Base-by-base conservation (phyloP, 352 stramenopile species). In the Phytophthora sojae region DNA sequence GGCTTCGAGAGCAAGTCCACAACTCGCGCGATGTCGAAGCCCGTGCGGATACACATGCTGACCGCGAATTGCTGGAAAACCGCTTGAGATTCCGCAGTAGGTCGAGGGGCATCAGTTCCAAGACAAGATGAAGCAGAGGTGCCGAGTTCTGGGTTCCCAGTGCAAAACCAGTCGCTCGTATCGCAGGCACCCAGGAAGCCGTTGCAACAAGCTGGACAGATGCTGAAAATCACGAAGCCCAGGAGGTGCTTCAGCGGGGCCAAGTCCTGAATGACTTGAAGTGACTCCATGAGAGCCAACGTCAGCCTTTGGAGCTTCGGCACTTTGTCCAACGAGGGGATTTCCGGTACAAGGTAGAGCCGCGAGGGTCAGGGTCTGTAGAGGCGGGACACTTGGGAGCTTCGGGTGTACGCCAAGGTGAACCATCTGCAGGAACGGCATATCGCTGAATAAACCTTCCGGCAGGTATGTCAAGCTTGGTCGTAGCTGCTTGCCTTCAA, bases 111-210 rank as follows among this genome's bases (percentile, higher is more conserved):
- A 6, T 54, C 7, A 5, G 15, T 7, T 6, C 6, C n/a, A 23
- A 61, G 64, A 57, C 57, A 71, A 2, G 8, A n/a, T 15, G 64
- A 55, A 15, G 64, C 12, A 4, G 47, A 30, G 7, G 47, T 26
- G 3, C 21, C n/a, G 12, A 29, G 7, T n/a, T n/a, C 7, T 14
- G 26, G 42, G 21, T 64, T 64, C 6, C n/a, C 57, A 0, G 6
- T 15, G 35, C 71, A 82, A 26, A 69, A 71, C 3, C 14, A 11
- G 19, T 71, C 30, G 2, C 44, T 65, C 9, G 65, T 58, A 29
- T 80, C 35, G 49, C 75, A 82, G 2, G 14, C 17, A 6, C 53
- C 55, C 0, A 79, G 50, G 26, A 78, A 80, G 0, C 71, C 75
- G 35, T 82, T 77, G 71, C 75, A 82, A 47, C 75, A 82, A 0